phyloP scores from a whole-genome alignment of 345 rosid genomes.

The Gossypium australe region DNA sequence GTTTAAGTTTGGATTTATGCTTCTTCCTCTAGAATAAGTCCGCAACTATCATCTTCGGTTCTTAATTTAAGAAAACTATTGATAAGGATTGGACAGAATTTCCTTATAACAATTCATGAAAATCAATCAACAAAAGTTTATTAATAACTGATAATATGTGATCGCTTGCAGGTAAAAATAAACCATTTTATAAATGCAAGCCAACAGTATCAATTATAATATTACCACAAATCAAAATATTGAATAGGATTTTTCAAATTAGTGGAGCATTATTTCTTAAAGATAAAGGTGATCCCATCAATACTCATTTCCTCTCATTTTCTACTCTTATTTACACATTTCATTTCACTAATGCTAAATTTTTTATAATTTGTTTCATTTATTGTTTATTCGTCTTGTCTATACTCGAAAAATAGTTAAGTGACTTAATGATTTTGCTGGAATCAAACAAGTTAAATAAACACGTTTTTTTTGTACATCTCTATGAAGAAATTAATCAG shows the following conservation, averaged over 20 bases:
- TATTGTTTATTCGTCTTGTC: not conserved
- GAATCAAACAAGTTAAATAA: not conserved
- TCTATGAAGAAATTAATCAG: not conserved
- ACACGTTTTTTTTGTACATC: not conserved
- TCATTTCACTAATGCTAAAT: not conserved
- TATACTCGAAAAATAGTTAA: constrained; percentile 13
- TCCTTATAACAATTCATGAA: not conserved
- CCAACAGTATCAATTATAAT: too few relatives aligned
- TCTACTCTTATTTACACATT: not conserved
- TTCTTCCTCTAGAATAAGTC: not conserved
- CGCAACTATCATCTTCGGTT: too few relatives aligned
- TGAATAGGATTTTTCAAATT: not conserved
- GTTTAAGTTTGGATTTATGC: too few relatives aligned
- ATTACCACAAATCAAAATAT: not conserved
- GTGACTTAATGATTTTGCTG: not conserved
- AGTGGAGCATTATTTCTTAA: not conserved
- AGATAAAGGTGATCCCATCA: not conserved
- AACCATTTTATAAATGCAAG: too few relatives aligned
- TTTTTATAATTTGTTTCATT: not conserved
- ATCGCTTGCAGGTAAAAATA: too few relatives aligned
- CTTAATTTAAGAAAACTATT: too few relatives aligned
- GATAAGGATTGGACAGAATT: not conserved
- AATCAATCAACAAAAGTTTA: not conserved
- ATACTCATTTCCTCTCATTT: not conserved
- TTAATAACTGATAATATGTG: too few relatives aligned